Evolutionary conservation across 208 protist genomes (phyloP), one percentile per base, ranked within the genome.

Genomic region (Acanthamoeba lenticulata): DNA sequence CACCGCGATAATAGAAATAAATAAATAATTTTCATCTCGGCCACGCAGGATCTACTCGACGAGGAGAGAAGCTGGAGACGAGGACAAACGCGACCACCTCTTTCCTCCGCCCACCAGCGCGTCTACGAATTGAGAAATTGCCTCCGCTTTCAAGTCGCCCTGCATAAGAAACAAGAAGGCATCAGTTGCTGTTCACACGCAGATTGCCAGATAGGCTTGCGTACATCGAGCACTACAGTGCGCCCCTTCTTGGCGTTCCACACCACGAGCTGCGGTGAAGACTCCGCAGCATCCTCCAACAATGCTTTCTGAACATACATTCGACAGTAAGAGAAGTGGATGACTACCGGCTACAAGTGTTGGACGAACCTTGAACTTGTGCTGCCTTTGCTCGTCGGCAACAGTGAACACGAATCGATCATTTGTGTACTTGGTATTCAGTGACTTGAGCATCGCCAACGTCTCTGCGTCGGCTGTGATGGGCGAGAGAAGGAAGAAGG

Each of bases 181-280:
- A 60, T 9, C 4, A 4, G 27, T n/a, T 4, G 52, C 19, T 3
- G 27, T 21, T 4, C 52, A 60, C 52, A 60, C 52, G 52, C 11
- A 27, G 52, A 29, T 60, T 42, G 44, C 72, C 24, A 36, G 72
- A 29, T 89, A 19, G 7, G 32, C 34, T 42, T 5, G 36, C 47
- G 38, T 92, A 69, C 88, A 21, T 92, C 88, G 88, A 77, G 62
- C 11, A n/a, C 88, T 24, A 92, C 88, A 47, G 62, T 21, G n/a
- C 47, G 38, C 38, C 88, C 62, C 44, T 55, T 69, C 88, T 92
- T 92, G 40, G 65, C 40, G 38, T 92, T 92, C 88, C 88, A 92
- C 21, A 77, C 57, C 17, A 92, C 52, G 24, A 92, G 34, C 60
- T 62, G 88, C 27, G 88, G 88, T 36, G 88, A 67, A 17, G 45